Percentiles rank a stretch among this genome's conserved stretches.
phyloP scores from a whole-genome alignment of 1,284 basidiomycete species.

The Austropuccinia psidii region DNA sequence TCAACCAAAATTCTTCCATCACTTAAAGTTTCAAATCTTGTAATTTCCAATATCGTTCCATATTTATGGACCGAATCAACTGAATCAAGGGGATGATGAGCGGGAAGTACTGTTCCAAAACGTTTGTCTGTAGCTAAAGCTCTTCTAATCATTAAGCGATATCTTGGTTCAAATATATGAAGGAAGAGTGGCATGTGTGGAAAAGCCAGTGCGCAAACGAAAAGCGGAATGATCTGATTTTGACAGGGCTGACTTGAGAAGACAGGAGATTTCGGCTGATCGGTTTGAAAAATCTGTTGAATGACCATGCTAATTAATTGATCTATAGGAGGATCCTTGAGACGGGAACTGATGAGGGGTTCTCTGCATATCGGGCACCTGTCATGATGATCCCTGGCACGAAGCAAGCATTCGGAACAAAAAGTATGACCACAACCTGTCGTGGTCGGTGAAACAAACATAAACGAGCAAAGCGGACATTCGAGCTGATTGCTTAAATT shows the following conservation, averaged over 20 bases:
- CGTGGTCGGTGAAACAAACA: slow-evolving; percentile 77
- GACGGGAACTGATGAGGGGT: not conserved
- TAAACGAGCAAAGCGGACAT: slow-evolving; percentile 81
- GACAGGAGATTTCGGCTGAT: slow-evolving; percentile 58
- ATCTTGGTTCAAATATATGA: slow-evolving; percentile 84
- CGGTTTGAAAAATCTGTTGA: slow-evolving; percentile 40
- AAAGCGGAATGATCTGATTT: slow-evolving; percentile 74
- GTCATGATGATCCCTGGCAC: slow-evolving; percentile 74
- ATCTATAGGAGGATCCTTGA: not conserved
- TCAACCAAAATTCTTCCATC: slow-evolving; percentile 87
- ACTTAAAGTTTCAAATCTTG: slow-evolving; percentile 71
- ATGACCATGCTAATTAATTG: slow-evolving; percentile 2
- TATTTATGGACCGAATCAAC: slow-evolving; percentile 60
- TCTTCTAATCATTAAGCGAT: slow-evolving; percentile 86
- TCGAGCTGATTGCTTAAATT: slow-evolving; percentile 66
- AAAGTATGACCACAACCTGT: slow-evolving; percentile 94
- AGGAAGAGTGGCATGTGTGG: slow-evolving; percentile 80
- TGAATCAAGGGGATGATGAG: slow-evolving; percentile 46
- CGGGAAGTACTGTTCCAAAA: slow-evolving; percentile 85
- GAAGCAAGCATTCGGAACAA: slow-evolving; percentile 76
- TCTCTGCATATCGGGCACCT: slow-evolving; percentile 79
- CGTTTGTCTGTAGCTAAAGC: slow-evolving; percentile 67
- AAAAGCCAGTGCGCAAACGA: slow-evolving; percentile 80
- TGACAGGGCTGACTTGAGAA: slow-evolving; percentile 56
- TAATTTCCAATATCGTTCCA: slow-evolving; percentile 88